These are phyloP conservation scores for Colletotrichum acutatum DNA, from an alignment of 2,329 filamentous ascomycete genomes.

Conservation along the genomic window DNA sequence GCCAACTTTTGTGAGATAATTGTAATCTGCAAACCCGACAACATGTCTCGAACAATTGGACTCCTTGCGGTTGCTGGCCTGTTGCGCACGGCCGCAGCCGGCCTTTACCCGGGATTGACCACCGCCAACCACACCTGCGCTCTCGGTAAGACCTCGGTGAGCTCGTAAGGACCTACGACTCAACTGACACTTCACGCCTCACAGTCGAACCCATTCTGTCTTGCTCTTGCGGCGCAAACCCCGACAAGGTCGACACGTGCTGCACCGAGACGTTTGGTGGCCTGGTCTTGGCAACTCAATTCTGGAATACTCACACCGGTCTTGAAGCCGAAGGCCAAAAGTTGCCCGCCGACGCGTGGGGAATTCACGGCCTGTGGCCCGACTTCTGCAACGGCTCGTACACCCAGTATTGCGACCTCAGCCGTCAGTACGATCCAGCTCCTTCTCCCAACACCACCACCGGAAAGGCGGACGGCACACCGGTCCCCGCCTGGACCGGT, in stretches of 20 bases:
- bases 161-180: neutral
- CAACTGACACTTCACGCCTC: neutral
- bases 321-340: constrained; percentile 67
- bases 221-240: constrained; percentile 58
- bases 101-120: constrained; percentile 56
- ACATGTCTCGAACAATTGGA: constrained; percentile 42
- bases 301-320: constrained; percentile 74
- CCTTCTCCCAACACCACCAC: constrained; percentile 73
- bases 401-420: constrained; percentile 75
- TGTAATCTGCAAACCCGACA: constrained; percentile 30
- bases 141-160: constrained; percentile 49
- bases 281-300: constrained; percentile 71
- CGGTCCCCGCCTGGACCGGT: constrained; percentile 69
- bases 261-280: constrained; percentile 74
- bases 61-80: constrained; percentile 41
- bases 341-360: constrained; percentile 67
- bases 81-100: constrained; percentile 46
- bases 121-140: constrained; percentile 67
- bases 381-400: constrained; percentile 64
- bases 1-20: neutral
- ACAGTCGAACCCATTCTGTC: constrained; percentile 52
- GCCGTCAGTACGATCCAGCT: constrained; percentile 71
- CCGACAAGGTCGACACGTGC: constrained; percentile 66
- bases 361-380: constrained; percentile 70
- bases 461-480: constrained; percentile 60